Evolutionary conservation across 2,329 filamentous ascomycete species (phyloP), one percentile per base, ranked within the genome.

Genomic region (Colletotrichum siamense): DNA sequence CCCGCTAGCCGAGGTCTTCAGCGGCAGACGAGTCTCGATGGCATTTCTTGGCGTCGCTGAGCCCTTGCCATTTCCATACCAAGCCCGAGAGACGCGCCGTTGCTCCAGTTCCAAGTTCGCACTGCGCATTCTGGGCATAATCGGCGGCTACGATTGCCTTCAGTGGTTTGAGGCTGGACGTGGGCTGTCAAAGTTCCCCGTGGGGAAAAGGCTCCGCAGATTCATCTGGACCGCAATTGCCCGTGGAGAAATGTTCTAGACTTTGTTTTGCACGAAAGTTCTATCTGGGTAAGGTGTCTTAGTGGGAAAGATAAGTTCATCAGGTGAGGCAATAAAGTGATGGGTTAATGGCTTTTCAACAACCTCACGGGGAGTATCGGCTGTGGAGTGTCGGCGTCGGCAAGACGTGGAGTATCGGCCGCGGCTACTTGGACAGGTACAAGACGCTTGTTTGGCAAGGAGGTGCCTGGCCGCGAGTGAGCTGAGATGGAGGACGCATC

Each of bases 271-370:
- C n/a, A 22, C 10, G n/a, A 22, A 8, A 52, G n/a, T 7, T 52
- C 6, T 7, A 3, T 22, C 6, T 22, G 44, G 44, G 10, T 52
- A 22, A 52, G 44, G 44, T 22, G 44, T 52, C n/a, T 22, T 52
- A 3, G n/a, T 52, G 10, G 44, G 0, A 52, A 13, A 5, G 44
- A 52, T 3, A 5, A 52, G 1, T 52, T 22, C 44, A 22, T 52
- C 44, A 22, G 44, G 44, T 13, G 44, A 52, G 44, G n/a, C 2
- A 22, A 22, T 22, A 52, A 52, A 22, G 0, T 13, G n/a, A 22
- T 52, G n/a, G 9, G 44, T 6, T 0, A 0, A 52, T 22, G 44
- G 2, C 16, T 12, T 5, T 12, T 22, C 3, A 22, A 2, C 7
- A 3, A 22, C 10, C n/a, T 52, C 44, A 52, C n/a, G 44, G 44